phyloP scores from a whole-genome alignment of 192 early-diverging fungal genomes.

The Coemansia sp. region DNA sequence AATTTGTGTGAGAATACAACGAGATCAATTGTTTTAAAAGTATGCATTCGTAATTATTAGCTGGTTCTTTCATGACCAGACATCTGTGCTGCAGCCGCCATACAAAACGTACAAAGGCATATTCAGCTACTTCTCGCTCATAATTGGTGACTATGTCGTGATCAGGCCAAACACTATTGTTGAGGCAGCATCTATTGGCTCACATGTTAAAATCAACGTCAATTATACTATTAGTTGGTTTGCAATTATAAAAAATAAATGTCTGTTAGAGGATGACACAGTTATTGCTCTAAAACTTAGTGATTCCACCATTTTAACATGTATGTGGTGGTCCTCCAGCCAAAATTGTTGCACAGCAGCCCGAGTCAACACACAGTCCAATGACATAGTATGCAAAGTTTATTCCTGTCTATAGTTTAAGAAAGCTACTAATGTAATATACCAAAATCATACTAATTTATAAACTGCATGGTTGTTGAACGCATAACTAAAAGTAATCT shows the following conservation, averaged over 20 bases:
- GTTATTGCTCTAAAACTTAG: conserved; percentile 88
- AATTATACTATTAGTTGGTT: conserved; percentile 96
- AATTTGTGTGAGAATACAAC: too few species aligned
- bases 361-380: conserved; percentile 76
- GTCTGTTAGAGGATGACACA: conserved; percentile 83
- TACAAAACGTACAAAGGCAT: conserved; percentile 90
- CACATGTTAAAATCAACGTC: conserved; percentile 84
- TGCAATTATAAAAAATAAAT: conserved; percentile 94
- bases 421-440: too few species aligned
- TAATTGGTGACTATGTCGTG: conserved; percentile 90
- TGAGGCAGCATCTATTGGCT: conserved; percentile 90
- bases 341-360: conserved; percentile 72
- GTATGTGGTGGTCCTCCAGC: conserved; percentile 77
- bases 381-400: conserved; percentile 80
- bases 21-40: too few species aligned
- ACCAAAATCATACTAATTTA: too few species aligned
- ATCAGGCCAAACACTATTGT: conserved; percentile 87
- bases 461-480: too few species aligned
- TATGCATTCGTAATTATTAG: conserved; percentile 94
- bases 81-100: conserved; percentile 85
- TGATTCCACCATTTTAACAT: conserved; percentile 91
- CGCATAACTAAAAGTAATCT: too few species aligned
- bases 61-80: conserved; percentile 74
- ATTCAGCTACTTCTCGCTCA: conserved; percentile 97
- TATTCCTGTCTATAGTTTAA: conserved; percentile 15